Evolutionary conservation across 78 protist species (phyloP).

Genomic region (Protostelium mycophagum): DNA sequence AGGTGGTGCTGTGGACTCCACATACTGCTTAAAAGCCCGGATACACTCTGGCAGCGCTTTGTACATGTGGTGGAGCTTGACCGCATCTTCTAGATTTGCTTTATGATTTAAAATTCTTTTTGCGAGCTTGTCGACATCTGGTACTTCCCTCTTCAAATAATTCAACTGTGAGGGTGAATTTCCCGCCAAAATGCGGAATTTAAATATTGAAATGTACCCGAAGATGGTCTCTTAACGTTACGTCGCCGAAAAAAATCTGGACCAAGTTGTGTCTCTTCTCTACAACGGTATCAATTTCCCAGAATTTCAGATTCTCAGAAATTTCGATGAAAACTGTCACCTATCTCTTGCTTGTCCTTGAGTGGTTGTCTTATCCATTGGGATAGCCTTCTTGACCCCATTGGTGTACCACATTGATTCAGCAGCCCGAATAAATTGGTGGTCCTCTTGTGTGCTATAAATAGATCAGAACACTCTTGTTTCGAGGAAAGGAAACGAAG

Average conservation of each 20-base stretch:
- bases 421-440: conserved; percentile 63
- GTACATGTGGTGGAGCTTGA: conserved; percentile 26
- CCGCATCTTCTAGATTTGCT: conserved; percentile 58
- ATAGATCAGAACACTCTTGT: too few relatives aligned
- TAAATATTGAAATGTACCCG: conserved; percentile 24
- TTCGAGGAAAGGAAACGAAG: too few relatives aligned
- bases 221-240: conserved; percentile 20
- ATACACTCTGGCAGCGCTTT: conserved; percentile 19
- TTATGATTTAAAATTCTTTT: conserved; percentile 28
- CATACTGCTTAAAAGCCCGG: not conserved
- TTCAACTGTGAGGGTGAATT: not conserved
- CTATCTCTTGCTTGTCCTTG: conserved; percentile 33
- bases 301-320: not conserved
- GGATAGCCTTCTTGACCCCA: conserved; percentile 81
- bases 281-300: not conserved
- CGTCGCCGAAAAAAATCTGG: conserved; percentile 35
- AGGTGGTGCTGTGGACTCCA: not conserved
- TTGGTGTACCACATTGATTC: conserved; percentile 80
- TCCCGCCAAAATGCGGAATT: not conserved
- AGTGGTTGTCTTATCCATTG: conserved; percentile 91
- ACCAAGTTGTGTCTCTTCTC: conserved; percentile 63
- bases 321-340: not conserved
- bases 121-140: conserved; percentile 39
- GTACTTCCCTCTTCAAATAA: conserved; percentile 5
- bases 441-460: not conserved